Evolutionary conservation across 345 rosid species (phyloP).

Genomic region (Linum usitatissimum): DNA sequence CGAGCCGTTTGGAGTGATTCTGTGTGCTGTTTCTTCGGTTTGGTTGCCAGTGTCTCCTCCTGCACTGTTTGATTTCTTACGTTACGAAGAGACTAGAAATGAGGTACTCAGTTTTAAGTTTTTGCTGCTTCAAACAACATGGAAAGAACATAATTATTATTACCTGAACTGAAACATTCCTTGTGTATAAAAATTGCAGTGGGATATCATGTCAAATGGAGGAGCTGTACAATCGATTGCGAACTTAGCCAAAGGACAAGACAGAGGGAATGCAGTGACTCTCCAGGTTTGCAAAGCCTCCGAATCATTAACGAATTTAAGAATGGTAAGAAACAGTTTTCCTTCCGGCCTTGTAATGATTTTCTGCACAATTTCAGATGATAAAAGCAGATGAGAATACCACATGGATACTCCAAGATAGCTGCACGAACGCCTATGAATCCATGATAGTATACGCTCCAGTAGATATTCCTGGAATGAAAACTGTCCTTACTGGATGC

Average conservation of each 20-base stretch:
- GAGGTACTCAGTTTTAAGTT: constrained; percentile 41
- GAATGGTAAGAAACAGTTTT: too few species aligned
- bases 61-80: constrained; percentile 65
- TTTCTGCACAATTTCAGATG: constrained; percentile 30
- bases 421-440: constrained; percentile 76
- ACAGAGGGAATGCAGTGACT: constrained; percentile 83
- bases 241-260: constrained; percentile 80
- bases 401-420: constrained; percentile 80
- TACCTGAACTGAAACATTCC: constrained; percentile 4
- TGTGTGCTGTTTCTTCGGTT: constrained; percentile 80
- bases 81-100: constrained; percentile 68
- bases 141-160: constrained; percentile 1
- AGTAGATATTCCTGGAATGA: constrained; percentile 67
- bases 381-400: constrained; percentile 63
- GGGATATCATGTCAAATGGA: constrained; percentile 78
- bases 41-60: constrained; percentile 75
- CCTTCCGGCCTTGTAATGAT: background rate
- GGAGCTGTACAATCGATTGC: constrained; percentile 62
- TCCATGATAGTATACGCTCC: constrained; percentile 75
- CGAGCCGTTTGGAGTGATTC: constrained; percentile 79
- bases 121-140: background rate
- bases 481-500: constrained; percentile 76
- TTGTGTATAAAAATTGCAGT: constrained; percentile 29
- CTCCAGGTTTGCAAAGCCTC: constrained; percentile 42
- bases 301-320: background rate